phyloP scores from a whole-genome alignment of 2,329 filamentous ascomycete genomes.

The Microdochium trichocladiopsis region DNA sequence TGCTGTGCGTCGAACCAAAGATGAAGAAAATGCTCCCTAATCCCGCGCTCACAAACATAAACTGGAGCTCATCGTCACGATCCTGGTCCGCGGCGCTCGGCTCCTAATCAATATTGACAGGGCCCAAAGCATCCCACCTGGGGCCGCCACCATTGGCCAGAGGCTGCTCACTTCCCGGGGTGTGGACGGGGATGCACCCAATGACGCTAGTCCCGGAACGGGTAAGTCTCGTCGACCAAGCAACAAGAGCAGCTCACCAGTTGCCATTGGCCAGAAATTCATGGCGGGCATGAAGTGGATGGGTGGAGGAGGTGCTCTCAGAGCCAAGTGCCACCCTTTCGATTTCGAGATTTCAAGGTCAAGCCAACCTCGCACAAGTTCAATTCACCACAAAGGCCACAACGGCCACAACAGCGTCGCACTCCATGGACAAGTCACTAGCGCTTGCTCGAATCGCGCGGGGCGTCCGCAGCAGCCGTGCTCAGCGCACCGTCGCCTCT shows the following conservation, averaged over 20 bases:
- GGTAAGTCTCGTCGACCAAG: constrained; percentile 1
- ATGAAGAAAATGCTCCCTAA: neutral
- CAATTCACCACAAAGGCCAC: too few relatives aligned
- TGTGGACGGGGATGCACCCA: neutral
- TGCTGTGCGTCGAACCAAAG: neutral
- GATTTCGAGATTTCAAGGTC: too few relatives aligned
- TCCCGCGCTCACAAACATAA: neutral
- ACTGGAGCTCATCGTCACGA: neutral
- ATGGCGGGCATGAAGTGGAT: neutral
- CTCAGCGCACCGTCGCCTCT: neutral
- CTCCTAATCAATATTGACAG: neutral
- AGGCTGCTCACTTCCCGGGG: neutral
- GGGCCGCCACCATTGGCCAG: neutral
- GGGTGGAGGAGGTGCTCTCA: too few relatives aligned
- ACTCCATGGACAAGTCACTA: neutral
- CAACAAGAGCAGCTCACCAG: neutral
- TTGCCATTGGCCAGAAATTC: neutral
- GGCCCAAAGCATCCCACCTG: neutral
- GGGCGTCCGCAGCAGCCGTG: neutral
- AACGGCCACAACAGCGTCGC: neutral
- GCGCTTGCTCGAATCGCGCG: neutral
- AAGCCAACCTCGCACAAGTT: too few relatives aligned
- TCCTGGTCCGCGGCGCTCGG: neutral
- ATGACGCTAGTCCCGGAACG: neutral
- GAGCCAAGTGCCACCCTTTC: too few relatives aligned